Evolutionary conservation across 2,329 filamentous ascomycete genomes (phyloP).

Genomic region (Pyrenophora seminiperda): DNA sequence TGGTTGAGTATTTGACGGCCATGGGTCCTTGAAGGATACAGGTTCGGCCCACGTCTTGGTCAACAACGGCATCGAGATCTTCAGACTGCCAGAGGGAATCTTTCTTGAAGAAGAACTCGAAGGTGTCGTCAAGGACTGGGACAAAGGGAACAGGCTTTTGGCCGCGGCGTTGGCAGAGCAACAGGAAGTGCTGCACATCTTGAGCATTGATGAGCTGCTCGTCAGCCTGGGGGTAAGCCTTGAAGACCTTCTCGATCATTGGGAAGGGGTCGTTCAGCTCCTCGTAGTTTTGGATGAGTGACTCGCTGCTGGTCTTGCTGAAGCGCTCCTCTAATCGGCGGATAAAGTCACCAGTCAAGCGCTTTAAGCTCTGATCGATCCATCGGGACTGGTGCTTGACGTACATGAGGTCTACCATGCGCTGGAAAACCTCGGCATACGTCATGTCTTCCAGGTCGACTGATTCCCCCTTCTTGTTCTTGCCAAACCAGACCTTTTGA

Average conservation of each 20-base stretch:
- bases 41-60: slow-evolving; percentile 91
- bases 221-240: slow-evolving; percentile 83
- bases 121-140: slow-evolving; percentile 92
- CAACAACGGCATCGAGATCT: slow-evolving; percentile 93
- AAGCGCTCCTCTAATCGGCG: slow-evolving; percentile 97
- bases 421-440: slow-evolving; percentile 53
- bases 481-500: slow-evolving; percentile 57
- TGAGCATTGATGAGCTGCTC: slow-evolving; percentile 96
- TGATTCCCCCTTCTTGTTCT: slow-evolving; percentile 49
- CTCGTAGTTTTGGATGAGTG: slow-evolving; percentile 85
- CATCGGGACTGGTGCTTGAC: slow-evolving; percentile 53
- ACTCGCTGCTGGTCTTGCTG: slow-evolving; percentile 75
- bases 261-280: slow-evolving; percentile 84
- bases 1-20: slow-evolving; percentile 85
- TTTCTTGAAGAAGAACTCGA: slow-evolving; percentile 99
- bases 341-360: slow-evolving; percentile 91
- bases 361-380: slow-evolving; percentile 70
- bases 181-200: slow-evolving; percentile 94
- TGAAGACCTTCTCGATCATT: slow-evolving; percentile 77
- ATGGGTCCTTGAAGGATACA: slow-evolving; percentile 96
- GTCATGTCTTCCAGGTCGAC: slow-evolving; percentile 57
- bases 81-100: slow-evolving; percentile 99
- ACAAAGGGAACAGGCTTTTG: slow-evolving; percentile 99
- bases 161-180: slow-evolving; percentile 85
- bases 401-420: slow-evolving; percentile 56